Evolutionary conservation across 306 rosid genomes (phyloP).

Genomic region (Vigna reflexopilosa): DNA sequence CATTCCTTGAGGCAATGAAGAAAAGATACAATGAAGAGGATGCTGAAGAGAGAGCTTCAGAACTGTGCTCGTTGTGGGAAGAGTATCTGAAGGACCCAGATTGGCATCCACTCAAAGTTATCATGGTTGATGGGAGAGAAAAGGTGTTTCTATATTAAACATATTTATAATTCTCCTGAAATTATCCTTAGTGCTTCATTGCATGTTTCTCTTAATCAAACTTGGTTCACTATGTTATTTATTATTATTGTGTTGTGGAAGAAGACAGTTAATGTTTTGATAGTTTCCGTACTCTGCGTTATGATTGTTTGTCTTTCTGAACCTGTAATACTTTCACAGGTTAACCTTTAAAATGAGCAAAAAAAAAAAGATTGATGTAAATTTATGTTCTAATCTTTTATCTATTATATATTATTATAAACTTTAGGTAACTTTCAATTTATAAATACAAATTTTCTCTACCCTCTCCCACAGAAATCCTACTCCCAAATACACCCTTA

Average conservation of each 20-base stretch:
- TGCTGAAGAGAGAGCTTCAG: conserved; percentile 84
- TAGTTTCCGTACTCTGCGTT: neutral
- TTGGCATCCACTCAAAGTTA: conserved; percentile 91
- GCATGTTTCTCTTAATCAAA: conserved; percentile 19
- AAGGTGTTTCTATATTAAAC: conserved; percentile 53
- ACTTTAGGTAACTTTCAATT: neutral
- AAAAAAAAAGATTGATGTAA: neutral
- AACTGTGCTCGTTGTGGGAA: conserved; percentile 88
- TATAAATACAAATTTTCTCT: neutral
- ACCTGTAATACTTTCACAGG: conserved; percentile 4
- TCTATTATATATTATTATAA: neutral
- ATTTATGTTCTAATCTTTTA: neutral
- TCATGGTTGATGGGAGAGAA: conserved; percentile 51
- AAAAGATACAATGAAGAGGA: conserved; percentile 78
- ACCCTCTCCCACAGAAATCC: neutral
- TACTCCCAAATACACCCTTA: neutral
- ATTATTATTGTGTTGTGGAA: conserved; percentile 15
- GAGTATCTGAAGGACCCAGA: conserved; percentile 93
- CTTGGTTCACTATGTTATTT: conserved; percentile 39
- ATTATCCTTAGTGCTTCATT: conserved; percentile 22
- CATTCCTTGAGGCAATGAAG: conserved; percentile 80
- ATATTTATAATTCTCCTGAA: conserved; percentile 16
- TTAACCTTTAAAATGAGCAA: neutral
- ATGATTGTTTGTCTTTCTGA: conserved; percentile 12
- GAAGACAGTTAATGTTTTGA: conserved; percentile 24